These are phyloP conservation scores for Madurella fahalii DNA, from an alignment of 2,329 filamentous ascomycete species.

Conservation along the genomic window DNA sequence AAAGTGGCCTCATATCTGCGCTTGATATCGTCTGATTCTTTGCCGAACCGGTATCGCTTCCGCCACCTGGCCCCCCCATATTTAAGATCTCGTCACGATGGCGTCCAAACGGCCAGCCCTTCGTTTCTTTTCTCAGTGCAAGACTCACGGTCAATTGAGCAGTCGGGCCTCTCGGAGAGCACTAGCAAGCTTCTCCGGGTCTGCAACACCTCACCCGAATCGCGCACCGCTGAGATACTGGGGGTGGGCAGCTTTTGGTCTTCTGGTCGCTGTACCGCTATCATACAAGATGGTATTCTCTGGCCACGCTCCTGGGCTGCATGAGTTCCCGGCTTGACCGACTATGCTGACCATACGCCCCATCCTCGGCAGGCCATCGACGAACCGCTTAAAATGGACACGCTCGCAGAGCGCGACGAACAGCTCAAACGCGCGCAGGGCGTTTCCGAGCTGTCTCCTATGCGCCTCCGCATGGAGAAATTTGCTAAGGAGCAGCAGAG, in stretches of 20 bases:
- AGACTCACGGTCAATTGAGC: slow-evolving; percentile 20
- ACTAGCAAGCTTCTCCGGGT: slow-evolving; percentile 16
- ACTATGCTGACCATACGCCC: slow-evolving; percentile 16
- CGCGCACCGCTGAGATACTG: slow-evolving; percentile 17
- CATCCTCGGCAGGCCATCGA: slow-evolving; percentile 35
- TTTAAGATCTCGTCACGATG: slow-evolving; percentile 22
- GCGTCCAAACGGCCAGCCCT: slow-evolving; percentile 21
- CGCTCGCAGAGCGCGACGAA: slow-evolving; percentile 79
- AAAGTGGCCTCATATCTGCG: slow-evolving; percentile 28
- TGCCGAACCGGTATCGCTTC: not conserved
- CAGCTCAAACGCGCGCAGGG: slow-evolving; percentile 73
- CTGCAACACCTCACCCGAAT: slow-evolving; percentile 6
- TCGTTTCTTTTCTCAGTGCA: slow-evolving; percentile 27
- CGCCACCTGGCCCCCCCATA: slow-evolving; percentile 9
- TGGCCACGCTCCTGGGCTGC: too few relatives aligned
- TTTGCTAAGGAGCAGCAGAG: slow-evolving; percentile 92
- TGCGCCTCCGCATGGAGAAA: slow-evolving; percentile 96
- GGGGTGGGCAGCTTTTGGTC: slow-evolving; percentile 38
- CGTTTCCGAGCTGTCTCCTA: slow-evolving; percentile 75
- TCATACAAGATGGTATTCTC: slow-evolving; percentile 56
- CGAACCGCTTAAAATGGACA: slow-evolving; percentile 50
- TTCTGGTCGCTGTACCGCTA: slow-evolving; percentile 50
- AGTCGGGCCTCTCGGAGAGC: slow-evolving; percentile 15
- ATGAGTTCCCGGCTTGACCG: not conserved
- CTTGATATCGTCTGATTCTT: slow-evolving; percentile 24